Conservation (phyloP, 2,329 filamentous ascomycete genomes). For the Aspergillus sp. region DNA sequence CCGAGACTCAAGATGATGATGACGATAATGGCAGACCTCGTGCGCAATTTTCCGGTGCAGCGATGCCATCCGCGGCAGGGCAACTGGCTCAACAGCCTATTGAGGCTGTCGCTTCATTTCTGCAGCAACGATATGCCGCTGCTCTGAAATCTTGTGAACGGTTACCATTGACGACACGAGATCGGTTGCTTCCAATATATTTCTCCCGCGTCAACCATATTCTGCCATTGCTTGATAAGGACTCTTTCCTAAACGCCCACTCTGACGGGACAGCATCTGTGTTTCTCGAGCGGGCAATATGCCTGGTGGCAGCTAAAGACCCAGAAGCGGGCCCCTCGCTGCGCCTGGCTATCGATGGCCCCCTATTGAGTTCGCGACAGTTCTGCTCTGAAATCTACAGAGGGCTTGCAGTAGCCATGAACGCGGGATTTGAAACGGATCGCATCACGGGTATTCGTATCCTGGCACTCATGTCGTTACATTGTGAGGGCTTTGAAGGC, state of each 20-base stretch:
- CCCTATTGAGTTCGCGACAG: constrained; percentile 25
- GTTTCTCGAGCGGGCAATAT: constrained; percentile 33
- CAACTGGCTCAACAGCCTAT: constrained; percentile 1
- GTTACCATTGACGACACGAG: constrained; percentile 26
- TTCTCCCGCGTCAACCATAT: constrained; percentile 31
- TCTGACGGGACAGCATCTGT: constrained; percentile 20
- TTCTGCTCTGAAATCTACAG: constrained; percentile 33
- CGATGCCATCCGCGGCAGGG: not conserved
- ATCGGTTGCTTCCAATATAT: constrained; percentile 27
- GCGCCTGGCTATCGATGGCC: constrained; percentile 21
- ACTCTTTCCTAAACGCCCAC: constrained; percentile 17
- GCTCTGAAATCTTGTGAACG: constrained; percentile 20
- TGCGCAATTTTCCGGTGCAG: not conserved
- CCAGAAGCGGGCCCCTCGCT: constrained; percentile 23
- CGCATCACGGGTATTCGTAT: constrained; percentile 31
- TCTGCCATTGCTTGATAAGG: constrained; percentile 29
- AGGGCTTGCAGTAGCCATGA: constrained; percentile 30
- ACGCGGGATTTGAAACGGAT: constrained; percentile 30
- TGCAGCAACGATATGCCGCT: constrained; percentile 17
- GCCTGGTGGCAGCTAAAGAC: constrained; percentile 34
- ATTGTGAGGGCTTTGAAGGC: constrained; percentile 34
- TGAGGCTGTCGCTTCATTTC: constrained; percentile 9
- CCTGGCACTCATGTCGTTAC: constrained; percentile 33
- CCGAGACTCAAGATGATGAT: constrained; percentile 7
- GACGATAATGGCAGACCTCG: not conserved